phyloP scores from a whole-genome alignment of 2,329 filamentous ascomycete genomes.

The Shiraia sp. region DNA sequence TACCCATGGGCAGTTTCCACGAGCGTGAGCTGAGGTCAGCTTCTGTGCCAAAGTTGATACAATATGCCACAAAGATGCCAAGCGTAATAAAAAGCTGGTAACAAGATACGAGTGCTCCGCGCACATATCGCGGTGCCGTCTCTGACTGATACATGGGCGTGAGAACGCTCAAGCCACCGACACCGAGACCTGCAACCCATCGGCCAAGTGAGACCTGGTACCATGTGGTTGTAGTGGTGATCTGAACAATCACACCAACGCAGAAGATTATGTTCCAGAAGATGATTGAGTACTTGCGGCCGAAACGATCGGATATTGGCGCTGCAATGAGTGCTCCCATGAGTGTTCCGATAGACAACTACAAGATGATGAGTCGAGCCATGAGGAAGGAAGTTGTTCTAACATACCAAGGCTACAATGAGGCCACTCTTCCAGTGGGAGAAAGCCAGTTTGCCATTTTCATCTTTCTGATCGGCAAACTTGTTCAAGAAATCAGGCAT shows the following conservation, averaged over 20 bases:
- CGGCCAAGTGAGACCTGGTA: slow-evolving; percentile 67
- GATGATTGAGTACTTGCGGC: slow-evolving; percentile 66
- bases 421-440: slow-evolving; percentile 38
- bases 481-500: slow-evolving; percentile 40
- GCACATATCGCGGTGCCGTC: slow-evolving; percentile 65
- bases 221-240: slow-evolving; percentile 61
- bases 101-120: slow-evolving; percentile 64
- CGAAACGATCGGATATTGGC: slow-evolving; percentile 64
- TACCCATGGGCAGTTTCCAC: slow-evolving; percentile 67
- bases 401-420: slow-evolving; percentile 40
- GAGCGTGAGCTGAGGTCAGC: slow-evolving; percentile 52
- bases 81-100: slow-evolving; percentile 73
- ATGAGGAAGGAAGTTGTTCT: not conserved
- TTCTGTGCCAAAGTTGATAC: slow-evolving; percentile 65
- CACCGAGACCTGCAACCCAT: slow-evolving; percentile 67
- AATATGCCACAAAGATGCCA: slow-evolving; percentile 61
- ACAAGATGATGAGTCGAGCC: slow-evolving; percentile 1
- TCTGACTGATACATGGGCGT: slow-evolving; percentile 67
- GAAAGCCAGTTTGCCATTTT: slow-evolving; percentile 27
- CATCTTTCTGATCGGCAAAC: slow-evolving; percentile 31
- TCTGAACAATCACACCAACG: slow-evolving; percentile 68
- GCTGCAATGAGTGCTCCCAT: slow-evolving; percentile 66
- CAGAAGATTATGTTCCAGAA: slow-evolving; percentile 65
- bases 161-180: slow-evolving; percentile 66
- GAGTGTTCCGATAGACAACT: slow-evolving; percentile 73